Conservation (phyloP, 768 basidiomycete genomes). For the Podaxis carcinomalis region DNA sequence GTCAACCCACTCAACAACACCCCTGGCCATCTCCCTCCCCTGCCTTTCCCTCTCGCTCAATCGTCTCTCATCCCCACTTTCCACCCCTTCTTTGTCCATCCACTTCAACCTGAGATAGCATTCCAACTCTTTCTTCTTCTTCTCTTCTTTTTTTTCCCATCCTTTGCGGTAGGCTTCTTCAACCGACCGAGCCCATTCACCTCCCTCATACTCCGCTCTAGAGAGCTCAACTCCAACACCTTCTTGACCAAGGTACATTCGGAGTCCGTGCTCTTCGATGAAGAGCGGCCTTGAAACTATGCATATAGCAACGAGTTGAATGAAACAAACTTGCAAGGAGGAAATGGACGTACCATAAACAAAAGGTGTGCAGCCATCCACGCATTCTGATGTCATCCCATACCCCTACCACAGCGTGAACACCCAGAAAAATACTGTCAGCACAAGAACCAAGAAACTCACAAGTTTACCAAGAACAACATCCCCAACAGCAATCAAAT, state of each 20-base stretch:
- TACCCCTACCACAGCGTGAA: slow-evolving; percentile 49
- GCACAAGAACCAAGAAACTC: slow-evolving; percentile 19
- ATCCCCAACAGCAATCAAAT: slow-evolving; percentile 69
- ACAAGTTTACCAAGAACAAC: slow-evolving; percentile 78
- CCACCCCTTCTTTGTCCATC: not conserved
- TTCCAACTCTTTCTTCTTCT: slow-evolving; percentile 34
- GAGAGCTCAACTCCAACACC: slow-evolving; percentile 70
- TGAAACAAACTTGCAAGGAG: not conserved
- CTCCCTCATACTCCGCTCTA: slow-evolving; percentile 62
- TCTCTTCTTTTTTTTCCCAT: slow-evolving; percentile 38
- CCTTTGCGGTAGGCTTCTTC: slow-evolving; percentile 56
- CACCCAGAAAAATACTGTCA: not conserved
- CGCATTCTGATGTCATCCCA: slow-evolving; percentile 77
- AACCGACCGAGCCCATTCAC: slow-evolving; percentile 63
- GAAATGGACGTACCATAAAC: slow-evolving; percentile 55
- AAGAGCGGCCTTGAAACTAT: slow-evolving; percentile 75
- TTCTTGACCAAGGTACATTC: slow-evolving; percentile 54
- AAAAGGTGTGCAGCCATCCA: slow-evolving; percentile 73
- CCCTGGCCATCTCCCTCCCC: slow-evolving; percentile 41
- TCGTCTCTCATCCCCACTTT: slow-evolving; percentile 24
- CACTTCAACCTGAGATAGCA: not conserved
- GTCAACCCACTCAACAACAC: slow-evolving; percentile 48
- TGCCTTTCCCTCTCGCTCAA: slow-evolving; percentile 37
- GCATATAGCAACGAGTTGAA: slow-evolving; percentile 1
- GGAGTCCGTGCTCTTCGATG: slow-evolving; percentile 76